Conservation (phyloP, 768 basidiomycete genomes). For the Neoboletus magnificus region DNA sequence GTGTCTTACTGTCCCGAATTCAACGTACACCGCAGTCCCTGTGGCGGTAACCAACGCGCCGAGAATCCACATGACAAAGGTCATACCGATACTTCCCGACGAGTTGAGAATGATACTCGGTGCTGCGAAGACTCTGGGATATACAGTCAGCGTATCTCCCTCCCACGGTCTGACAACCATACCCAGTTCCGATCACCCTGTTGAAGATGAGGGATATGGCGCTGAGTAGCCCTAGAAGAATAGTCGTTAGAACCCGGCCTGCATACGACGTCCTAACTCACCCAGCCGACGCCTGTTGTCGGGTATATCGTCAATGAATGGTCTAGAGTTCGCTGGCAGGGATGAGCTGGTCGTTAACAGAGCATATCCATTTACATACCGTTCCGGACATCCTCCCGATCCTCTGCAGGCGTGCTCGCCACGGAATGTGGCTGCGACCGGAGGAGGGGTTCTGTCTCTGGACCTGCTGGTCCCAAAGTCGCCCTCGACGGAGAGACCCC, state of each 20-base stretch:
- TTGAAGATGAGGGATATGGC: conserved; percentile 71
- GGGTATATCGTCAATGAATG: conserved; percentile 44
- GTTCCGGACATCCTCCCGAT: conserved; percentile 1
- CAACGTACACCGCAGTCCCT: conserved; percentile 71
- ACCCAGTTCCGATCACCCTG: conserved; percentile 74
- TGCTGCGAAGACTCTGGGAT: conserved; percentile 61
- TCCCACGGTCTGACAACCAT: not conserved
- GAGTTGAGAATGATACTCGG: conserved; percentile 64
- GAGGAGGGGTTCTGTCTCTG: conserved; percentile 24
- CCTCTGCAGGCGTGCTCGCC: not conserved
- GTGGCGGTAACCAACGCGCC: conserved; percentile 62
- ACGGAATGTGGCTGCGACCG: not conserved
- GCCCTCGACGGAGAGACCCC: not conserved
- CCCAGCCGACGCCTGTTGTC: conserved; percentile 49
- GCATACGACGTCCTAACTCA: conserved; percentile 22
- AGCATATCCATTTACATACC: conserved; percentile 9
- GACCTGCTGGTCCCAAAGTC: not conserved
- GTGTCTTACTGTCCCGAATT: conserved; percentile 60
- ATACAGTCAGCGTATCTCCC: conserved; percentile 1
- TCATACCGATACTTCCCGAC: conserved; percentile 68
- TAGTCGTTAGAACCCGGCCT: not conserved
- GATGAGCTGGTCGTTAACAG: not conserved
- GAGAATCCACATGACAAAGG: conserved; percentile 67
- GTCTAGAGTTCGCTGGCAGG: conserved; percentile 1
- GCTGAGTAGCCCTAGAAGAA: conserved; percentile 34